phyloP scores from a whole-genome alignment of 768 basidiomycete genomes.

The Agaricus sinodeliciosus region DNA sequence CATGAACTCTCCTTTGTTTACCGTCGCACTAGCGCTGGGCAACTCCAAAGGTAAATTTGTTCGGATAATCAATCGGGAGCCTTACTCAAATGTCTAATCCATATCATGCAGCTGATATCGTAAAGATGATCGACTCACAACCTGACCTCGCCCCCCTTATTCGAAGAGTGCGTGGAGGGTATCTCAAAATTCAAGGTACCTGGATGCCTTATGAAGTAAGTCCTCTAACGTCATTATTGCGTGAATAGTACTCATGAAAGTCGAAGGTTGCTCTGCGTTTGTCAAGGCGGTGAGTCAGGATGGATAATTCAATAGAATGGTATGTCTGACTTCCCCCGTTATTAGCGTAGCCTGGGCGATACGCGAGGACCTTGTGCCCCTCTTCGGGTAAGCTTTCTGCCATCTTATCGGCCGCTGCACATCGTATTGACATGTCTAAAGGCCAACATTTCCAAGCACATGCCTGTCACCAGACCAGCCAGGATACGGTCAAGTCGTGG shows the following conservation, averaged over 20 bases:
- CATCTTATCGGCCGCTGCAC: not conserved
- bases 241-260: not conserved
- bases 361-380: slow-evolving; percentile 77
- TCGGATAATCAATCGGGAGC: not conserved
- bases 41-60: slow-evolving; percentile 71
- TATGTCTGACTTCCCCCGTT: slow-evolving; percentile 11
- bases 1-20: not conserved
- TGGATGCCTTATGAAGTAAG: slow-evolving; percentile 90
- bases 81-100: not conserved
- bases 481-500: slow-evolving; percentile 80
- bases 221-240: slow-evolving; percentile 6
- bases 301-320: slow-evolving; percentile 2
- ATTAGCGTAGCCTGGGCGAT: slow-evolving; percentile 83
- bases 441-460: slow-evolving; percentile 77
- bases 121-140: slow-evolving; percentile 89
- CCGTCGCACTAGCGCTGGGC: slow-evolving; percentile 51
- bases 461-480: slow-evolving; percentile 83
- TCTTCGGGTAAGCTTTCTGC: slow-evolving; percentile 62
- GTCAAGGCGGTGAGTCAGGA: slow-evolving; percentile 60
- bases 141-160: slow-evolving; percentile 80
- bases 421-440: slow-evolving; percentile 19
- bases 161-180: slow-evolving; percentile 80
- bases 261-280: slow-evolving; percentile 69
- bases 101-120: slow-evolving; percentile 66
- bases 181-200: slow-evolving; percentile 88